These are phyloP conservation scores for Euptelea pleiosperma DNA, from an alignment of 164 flowering plant species.

Conservation along the genomic window DNA sequence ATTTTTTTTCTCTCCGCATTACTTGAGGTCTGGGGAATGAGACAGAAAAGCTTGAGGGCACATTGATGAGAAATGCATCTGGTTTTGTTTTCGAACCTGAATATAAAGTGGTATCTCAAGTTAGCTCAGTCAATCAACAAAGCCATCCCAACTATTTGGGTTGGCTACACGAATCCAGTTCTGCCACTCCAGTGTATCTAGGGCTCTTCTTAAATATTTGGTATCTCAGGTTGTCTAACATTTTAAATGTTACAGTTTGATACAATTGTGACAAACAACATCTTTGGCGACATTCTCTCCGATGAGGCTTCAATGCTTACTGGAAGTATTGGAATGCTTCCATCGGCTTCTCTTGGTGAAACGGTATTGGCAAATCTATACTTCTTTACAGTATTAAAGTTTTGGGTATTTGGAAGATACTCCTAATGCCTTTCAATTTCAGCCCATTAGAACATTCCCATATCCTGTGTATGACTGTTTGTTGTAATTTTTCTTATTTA, in stretches of 20 bases:
- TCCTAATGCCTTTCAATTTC: not conserved
- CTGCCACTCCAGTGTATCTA: no score
- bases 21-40: not conserved
- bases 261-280: conserved; percentile 95
- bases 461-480: not conserved
- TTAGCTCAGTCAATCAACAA: no score
- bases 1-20: not conserved
- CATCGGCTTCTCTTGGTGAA: conserved; percentile 87
- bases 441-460: not conserved
- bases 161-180: no score
- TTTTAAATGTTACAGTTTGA: conserved; percentile 66
- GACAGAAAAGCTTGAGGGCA: no score
- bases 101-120: no score
- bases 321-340: conserved; percentile 99
- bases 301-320: conserved; percentile 99
- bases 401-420: not conserved
- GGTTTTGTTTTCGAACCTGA: no score
- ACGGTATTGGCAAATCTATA: conserved; percentile 43
- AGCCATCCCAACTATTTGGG: no score
- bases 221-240: not conserved
- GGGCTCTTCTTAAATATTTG: no score
- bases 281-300: conserved; percentile 95
- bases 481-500: conserved; percentile 20
- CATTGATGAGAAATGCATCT: no score
- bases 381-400: not conserved